These are phyloP conservation scores for Colletotrichum kahawae DNA, from an alignment of 2,329 filamentous ascomycete species.

Conservation along the genomic window DNA sequence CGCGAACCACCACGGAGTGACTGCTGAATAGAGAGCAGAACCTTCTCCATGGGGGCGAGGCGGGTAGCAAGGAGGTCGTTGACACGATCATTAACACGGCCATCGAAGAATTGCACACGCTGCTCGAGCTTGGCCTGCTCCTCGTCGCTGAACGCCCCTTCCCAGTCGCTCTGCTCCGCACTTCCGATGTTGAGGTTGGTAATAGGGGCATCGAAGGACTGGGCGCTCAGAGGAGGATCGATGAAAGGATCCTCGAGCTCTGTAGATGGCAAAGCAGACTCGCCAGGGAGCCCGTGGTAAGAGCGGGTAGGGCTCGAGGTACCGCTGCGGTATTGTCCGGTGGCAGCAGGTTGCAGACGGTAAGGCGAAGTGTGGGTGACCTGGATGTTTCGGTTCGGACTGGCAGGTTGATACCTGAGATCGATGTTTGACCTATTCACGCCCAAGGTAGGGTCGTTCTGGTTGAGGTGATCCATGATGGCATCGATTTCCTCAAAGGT, in stretches of 20 bases:
- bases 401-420: conserved; percentile 51
- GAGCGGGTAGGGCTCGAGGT: conserved; percentile 75
- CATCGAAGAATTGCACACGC: conserved; percentile 88
- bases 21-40: conserved; percentile 77
- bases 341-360: conserved; percentile 54
- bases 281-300: conserved; percentile 51
- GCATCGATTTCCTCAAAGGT: conserved; percentile 89
- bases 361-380: conserved; percentile 55
- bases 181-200: conserved; percentile 69
- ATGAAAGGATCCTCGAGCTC: conserved; percentile 69
- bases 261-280: conserved; percentile 52
- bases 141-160: conserved; percentile 80
- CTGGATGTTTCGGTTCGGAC: conserved; percentile 41
- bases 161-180: conserved; percentile 87
- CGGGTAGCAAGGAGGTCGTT: conserved; percentile 77
- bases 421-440: conserved; percentile 64
- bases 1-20: conserved; percentile 65
- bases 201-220: conserved; percentile 60
- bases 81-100: conserved; percentile 86
- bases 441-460: conserved; percentile 74
- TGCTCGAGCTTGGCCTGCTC: conserved; percentile 84
- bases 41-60: conserved; percentile 80
- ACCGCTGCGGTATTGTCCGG: conserved; percentile 63
- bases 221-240: conserved; percentile 54
- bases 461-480: conserved; percentile 85